These are phyloP conservation scores for Malus domestica DNA, from an alignment of 306 rosid genomes.

Conservation along the genomic window ASM211411v1 NC_041800.1:24047733-24048232, in stretches of 20 bases:
- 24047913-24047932: constrained; percentile 91
- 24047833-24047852: constrained; percentile 8
- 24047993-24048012: neutral
- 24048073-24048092: neutral
- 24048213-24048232: constrained; percentile 83
- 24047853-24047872: constrained; percentile 2
- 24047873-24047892: constrained; percentile 14
- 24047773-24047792: constrained; percentile 72
- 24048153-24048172: constrained; percentile 90
- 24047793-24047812: constrained; percentile 96
- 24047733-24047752: constrained; percentile 99
- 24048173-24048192: constrained; percentile 97
- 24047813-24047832: constrained; percentile 60
- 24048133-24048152: constrained; percentile 75
- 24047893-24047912: constrained; percentile 67
- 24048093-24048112: constrained; percentile 8
- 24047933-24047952: constrained; percentile 87
- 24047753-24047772: constrained; percentile 85
- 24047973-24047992: constrained; percentile 25
- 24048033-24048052: neutral
- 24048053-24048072: neutral
- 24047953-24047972: constrained; percentile 87
- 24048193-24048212: constrained; percentile 97
- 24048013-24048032: neutral
- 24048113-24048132: constrained; percentile 73